These are phyloP conservation scores for Candida sanyaensis DNA, from an alignment of 1,139 yeast species.

Conservation along the genomic window DNA sequence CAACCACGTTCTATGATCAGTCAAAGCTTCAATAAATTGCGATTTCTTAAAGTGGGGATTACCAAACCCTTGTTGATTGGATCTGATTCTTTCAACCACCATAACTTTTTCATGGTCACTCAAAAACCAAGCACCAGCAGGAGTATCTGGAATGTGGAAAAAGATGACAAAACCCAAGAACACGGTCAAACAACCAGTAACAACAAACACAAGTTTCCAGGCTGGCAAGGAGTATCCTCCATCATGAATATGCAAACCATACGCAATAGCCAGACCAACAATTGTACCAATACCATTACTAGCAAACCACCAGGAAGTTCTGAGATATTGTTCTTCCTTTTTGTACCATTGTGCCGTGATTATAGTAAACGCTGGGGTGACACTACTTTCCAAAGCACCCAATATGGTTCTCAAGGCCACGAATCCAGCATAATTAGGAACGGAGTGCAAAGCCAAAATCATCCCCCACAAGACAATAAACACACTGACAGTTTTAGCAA, in stretches of 20 bases:
- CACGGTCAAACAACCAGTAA: conserved; percentile 31
- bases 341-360: conserved; percentile 37
- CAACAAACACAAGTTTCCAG: conserved; percentile 35
- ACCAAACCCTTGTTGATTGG: conserved; percentile 57
- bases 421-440: conserved; percentile 32
- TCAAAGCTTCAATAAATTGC: conserved; percentile 57
- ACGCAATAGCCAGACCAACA: conserved; percentile 26
- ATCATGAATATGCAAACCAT: conserved; percentile 19
- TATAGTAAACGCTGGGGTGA: conserved; percentile 59
- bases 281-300: conserved; percentile 33
- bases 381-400: conserved; percentile 57
- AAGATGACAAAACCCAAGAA: conserved; percentile 24
- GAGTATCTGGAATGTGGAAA: conserved; percentile 31
- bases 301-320: conserved; percentile 31
- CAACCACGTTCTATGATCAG: conserved; percentile 45
- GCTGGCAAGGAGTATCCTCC: conserved; percentile 22
- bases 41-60: conserved; percentile 52
- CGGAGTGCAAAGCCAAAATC: conserved; percentile 28
- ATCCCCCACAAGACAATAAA: conserved; percentile 33
- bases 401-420: conserved; percentile 34
- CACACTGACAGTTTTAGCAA: conserved; percentile 26
- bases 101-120: conserved; percentile 46
- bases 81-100: conserved; percentile 37
- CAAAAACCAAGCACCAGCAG: conserved; percentile 37
- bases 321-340: conserved; percentile 23